Conservation (phyloP, 331 rosid species). For the Rosa hybrid region DNA sequence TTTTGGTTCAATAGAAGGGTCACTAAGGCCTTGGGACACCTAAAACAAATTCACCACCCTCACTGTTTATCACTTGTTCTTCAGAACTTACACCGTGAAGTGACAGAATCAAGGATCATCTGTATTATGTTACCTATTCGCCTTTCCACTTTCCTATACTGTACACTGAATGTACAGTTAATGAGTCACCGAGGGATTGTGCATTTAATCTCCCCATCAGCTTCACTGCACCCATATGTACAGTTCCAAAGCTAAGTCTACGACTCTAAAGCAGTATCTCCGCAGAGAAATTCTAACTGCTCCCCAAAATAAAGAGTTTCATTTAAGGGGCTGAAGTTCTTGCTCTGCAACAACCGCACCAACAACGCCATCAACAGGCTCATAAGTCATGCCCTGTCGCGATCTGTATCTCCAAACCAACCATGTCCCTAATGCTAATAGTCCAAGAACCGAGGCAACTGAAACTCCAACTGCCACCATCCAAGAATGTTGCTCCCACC, state of each 20-base stretch:
- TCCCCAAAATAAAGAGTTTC: neutral
- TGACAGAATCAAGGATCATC: conserved; percentile 5
- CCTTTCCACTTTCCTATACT: conserved; percentile 13
- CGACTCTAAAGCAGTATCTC: neutral
- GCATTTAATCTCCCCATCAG: conserved; percentile 19
- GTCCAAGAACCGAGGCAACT: conserved; percentile 34
- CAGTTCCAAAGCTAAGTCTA: neutral
- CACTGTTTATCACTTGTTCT: neutral
- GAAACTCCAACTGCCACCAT: conserved; percentile 27
- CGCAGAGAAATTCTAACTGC: neutral
- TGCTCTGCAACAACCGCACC: conserved; percentile 38
- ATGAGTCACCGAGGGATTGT: conserved; percentile 1
- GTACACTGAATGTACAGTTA: conserved; percentile 13
- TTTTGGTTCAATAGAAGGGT: neutral
- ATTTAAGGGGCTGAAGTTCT: conserved; percentile 50
- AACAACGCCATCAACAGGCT: conserved; percentile 31
- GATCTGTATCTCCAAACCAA: conserved; percentile 36
- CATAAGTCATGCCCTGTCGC: conserved; percentile 27
- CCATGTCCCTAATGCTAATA: conserved; percentile 35
- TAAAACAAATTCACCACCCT: neutral
- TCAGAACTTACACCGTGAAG: neutral
- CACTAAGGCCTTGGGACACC: neutral
- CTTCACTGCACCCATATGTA: neutral
- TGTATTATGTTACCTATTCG: conserved; percentile 6
- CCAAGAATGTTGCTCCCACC: conserved; percentile 40